phyloP scores from a whole-genome alignment of 202 grass and related monocot species.

The Brachypodium distachyon region DNA sequence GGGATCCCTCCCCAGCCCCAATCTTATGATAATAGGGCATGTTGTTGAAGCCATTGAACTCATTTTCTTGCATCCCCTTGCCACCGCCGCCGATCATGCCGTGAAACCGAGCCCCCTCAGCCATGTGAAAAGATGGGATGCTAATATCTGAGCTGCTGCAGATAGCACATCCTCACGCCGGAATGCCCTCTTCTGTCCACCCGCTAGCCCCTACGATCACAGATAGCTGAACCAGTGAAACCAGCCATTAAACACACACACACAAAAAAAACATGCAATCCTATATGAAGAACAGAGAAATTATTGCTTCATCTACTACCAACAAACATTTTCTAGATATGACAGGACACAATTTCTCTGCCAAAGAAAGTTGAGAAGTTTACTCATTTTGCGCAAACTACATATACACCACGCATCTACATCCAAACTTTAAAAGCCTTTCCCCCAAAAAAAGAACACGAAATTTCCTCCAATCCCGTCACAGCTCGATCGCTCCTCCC shows the following conservation, averaged over 20 bases:
- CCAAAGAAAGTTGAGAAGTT: slow-evolving; percentile 7
- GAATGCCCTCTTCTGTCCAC: background rate
- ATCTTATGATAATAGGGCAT: slow-evolving; percentile 61
- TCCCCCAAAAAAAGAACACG: background rate
- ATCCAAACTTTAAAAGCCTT: background rate
- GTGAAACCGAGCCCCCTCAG: background rate
- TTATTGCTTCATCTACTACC: background rate
- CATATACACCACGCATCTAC: background rate
- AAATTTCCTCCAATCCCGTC: background rate
- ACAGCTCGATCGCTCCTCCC: background rate
- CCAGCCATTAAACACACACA: background rate
- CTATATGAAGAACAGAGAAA: background rate
- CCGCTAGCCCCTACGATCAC: background rate
- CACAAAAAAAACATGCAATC: background rate
- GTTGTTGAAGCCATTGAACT: slow-evolving; percentile 47
- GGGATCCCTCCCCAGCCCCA: slow-evolving; percentile 48
- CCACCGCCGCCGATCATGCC: background rate
- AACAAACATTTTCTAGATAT: background rate
- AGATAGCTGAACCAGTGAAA: background rate
- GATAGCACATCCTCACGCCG: background rate
- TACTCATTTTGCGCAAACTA: background rate
- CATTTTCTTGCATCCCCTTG: slow-evolving; percentile 24
- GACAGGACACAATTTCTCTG: background rate
- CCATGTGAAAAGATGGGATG: background rate
- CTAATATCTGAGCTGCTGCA: background rate